Evolutionary conservation across 805 yeast species (phyloP), one percentile per base, ranked within the genome.

Genomic region (Saccharomycopsis malanga): DNA sequence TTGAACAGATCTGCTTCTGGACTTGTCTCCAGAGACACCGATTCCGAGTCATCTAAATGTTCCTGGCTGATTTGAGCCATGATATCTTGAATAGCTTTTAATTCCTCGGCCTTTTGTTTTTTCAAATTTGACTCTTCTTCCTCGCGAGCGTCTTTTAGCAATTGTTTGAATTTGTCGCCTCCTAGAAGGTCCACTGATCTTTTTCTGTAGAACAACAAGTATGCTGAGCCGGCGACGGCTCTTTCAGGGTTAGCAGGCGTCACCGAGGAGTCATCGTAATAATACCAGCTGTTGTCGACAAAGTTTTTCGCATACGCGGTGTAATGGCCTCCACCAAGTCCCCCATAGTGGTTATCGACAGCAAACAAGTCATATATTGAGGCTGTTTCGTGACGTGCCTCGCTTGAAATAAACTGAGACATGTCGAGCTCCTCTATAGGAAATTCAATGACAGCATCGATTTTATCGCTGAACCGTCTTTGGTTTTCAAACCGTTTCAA

Each of bases 311-410:
- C 96, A 58, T 79, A 83, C 0, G 98, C 85, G 1, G 98, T 93
- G 63, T 93, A 91, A 67, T 93, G 98, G 1, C 98, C 98, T 3
- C 98, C 98, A 0, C 98, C 97, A 17, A 91, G 69, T 0, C 97
- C 96, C 43, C 98, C 98, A 61, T 73, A 88, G 60, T 93, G 98
- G 61, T 91, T 93, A 61, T 89, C 98, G 20, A 93, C 96, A 0
- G 93, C 98, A 57, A 86, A 72, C 53, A 93, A 68, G 60, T 93
- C 98, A 63, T 91, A 91, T 1, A 85, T 60, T n/a, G 63, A 56
- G 3, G 47, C 22, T 14, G 30, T 32, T 15, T 42, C 50, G 10
- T 35, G 45, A 22, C 44, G 61, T 3, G 55, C 50, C 25, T 60
- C 39, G 57, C 61, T 60, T 2, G 67, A 70, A 3, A 86, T 71